Percentiles rank a stretch among this genome's conserved stretches.
Evolutionary conservation across 2,329 filamentous ascomycete species (phyloP).

Genomic region (Trichoderma pleuroti): DNA sequence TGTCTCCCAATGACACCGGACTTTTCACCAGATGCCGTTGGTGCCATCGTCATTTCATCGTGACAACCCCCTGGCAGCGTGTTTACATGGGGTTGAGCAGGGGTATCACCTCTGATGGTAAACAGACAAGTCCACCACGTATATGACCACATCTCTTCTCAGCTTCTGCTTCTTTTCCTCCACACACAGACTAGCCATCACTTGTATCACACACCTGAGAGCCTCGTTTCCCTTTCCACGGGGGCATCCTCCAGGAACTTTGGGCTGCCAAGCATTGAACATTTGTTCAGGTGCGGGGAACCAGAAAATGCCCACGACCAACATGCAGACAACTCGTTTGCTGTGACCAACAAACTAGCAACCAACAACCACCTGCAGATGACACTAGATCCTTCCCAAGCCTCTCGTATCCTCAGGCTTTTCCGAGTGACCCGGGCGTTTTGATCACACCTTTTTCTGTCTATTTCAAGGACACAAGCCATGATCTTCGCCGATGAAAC

Average conservation of each 20-base stretch:
- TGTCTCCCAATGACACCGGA: not conserved
- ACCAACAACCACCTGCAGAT: conserved; percentile 4
- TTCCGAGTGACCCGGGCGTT: not conserved
- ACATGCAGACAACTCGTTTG: not conserved
- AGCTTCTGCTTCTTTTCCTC: not conserved
- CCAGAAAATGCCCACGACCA: conserved; percentile 16
- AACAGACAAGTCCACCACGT: not conserved
- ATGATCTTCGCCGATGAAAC: not conserved
- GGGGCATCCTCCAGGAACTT: not conserved
- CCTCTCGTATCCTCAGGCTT: not conserved
- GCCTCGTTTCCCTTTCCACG: not conserved
- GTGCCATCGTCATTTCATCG: not conserved
- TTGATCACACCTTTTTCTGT: not conserved
- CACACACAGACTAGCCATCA: not conserved
- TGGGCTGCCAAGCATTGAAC: not conserved
- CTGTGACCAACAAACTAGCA: not conserved
- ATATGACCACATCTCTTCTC: not conserved
- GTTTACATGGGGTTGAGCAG: not conserved
- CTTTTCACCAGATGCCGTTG: not conserved
- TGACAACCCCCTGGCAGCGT: not conserved
- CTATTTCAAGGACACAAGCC: not conserved
- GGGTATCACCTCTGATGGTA: not conserved
- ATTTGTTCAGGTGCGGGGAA: not conserved
- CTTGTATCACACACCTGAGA: too few relatives aligned
- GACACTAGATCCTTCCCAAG: not conserved